Conservation (phyloP, 1,139 yeast genomes). For the Geotrichum histeridarum region DNA sequence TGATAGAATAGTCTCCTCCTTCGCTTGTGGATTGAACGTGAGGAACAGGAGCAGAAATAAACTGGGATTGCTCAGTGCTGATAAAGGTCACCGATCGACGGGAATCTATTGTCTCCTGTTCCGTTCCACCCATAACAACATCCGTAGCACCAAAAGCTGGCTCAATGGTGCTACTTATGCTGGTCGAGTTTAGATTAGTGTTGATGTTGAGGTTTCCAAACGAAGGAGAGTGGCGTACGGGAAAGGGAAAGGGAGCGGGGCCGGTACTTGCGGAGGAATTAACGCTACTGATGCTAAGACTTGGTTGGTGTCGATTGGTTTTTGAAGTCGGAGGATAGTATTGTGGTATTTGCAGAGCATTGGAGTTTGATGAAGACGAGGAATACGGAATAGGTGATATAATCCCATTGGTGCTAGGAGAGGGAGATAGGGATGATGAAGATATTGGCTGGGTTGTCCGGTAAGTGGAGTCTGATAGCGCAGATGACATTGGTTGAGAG, state of each 20-base stretch:
- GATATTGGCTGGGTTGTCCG: not conserved
- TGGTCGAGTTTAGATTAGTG: not conserved
- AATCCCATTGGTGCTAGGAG: not conserved
- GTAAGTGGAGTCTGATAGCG: not conserved
- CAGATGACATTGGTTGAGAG: not conserved
- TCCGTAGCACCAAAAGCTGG: not conserved
- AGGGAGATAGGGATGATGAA: not conserved
- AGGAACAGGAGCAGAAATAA: constrained; percentile 6
- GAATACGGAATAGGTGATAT: not conserved
- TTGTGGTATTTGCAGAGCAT: not conserved
- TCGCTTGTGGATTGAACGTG: not conserved
- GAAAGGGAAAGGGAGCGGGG: constrained; percentile 14
- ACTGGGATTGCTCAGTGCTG: constrained; percentile 11
- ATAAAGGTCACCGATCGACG: constrained; percentile 12
- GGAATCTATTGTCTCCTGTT: not conserved
- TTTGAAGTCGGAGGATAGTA: not conserved
- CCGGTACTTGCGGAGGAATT: not conserved
- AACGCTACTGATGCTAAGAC: constrained; percentile 5
- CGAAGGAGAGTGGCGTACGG: constrained; percentile 7
- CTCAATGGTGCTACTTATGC: constrained; percentile 5
- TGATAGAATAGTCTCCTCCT: not conserved
- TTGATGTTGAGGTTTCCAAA: constrained; percentile 8
- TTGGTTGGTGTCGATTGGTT: constrained; percentile 1
- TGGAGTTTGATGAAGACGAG: not conserved
- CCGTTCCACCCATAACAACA: not conserved